A percentile compares a stretch with the other conserved stretches of the same genome.
These are phyloP conservation scores for Wallacemonas sp. DNA, from an alignment of 208 protist species.

Conservation along the genomic window DNA sequence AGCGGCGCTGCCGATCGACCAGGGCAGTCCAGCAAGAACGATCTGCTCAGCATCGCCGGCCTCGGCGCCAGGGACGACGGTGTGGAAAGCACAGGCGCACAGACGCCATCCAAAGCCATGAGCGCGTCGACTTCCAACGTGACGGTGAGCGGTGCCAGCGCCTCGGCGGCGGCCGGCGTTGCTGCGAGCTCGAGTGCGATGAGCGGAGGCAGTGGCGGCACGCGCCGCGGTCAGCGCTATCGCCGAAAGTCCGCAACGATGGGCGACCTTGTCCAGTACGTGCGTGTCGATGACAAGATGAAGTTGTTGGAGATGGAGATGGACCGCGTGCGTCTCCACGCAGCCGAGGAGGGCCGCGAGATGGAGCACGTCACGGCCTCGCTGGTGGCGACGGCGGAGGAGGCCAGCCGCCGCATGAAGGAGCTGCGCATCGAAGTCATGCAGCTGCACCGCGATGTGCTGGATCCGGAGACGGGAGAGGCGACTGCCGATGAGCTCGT, in stretches of 20 bases:
- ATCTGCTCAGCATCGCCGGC: too few relatives aligned
- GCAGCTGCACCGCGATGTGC: conserved; percentile 79
- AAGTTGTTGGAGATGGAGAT: conserved; percentile 58
- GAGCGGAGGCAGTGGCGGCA: background rate
- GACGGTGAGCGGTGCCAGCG: background rate
- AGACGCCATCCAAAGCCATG: conserved; percentile 11
- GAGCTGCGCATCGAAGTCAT: conserved; percentile 77
- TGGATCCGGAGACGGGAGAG: conserved; percentile 19
- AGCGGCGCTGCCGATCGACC: background rate
- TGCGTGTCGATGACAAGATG: conserved; percentile 77
- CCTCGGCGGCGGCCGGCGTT: background rate
- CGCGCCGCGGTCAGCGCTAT: conserved; percentile 52
- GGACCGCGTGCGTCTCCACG: conserved; percentile 47
- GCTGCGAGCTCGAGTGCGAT: background rate
- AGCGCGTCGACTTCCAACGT: conserved; percentile 1
- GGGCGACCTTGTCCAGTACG: conserved; percentile 34
- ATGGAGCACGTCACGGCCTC: conserved; percentile 62
- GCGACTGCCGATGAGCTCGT: conserved; percentile 85
- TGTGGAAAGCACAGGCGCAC: background rate
- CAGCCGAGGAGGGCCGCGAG: conserved; percentile 47
- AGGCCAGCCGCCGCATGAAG: conserved; percentile 60
- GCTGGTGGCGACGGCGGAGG: conserved; percentile 74
- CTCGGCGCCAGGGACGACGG: background rate
- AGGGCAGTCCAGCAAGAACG: too few relatives aligned
- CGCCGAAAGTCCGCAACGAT: conserved; percentile 47